Evolutionary conservation across 495 filamentous ascomycete genomes (phyloP), one percentile per base, ranked within the genome.

Genomic region (Sabuloglossum arenarium): DNA sequence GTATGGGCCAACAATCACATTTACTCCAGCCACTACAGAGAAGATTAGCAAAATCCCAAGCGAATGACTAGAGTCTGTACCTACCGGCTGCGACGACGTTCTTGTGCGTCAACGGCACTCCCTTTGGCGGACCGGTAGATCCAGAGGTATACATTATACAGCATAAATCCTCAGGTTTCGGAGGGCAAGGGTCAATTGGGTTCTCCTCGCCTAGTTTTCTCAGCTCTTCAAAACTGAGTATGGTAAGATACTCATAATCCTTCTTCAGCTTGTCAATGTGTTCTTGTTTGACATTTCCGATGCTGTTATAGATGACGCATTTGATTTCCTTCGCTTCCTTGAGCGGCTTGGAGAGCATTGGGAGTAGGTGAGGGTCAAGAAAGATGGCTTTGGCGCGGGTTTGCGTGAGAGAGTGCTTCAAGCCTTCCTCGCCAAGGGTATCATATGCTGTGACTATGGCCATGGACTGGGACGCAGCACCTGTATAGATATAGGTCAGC

Each of bases 71-170:
- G 23, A 42, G 25, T 30, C 45, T 59, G 25, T 21, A 72, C 81
- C 69, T 74, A 86, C 85, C 80, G 52, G 90, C 83, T 61, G 86
- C 90, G 62, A 98, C 74, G 21, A 98, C 86, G 63, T 88, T 85
- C 55, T 72, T 84, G 67, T 98, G 91, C 62, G 81, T 91, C 60
- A 98, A 69, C 30, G 88, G 80, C 28, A 98, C 91, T 69, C 91
- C 91, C 75, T 97, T 98, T 34, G 91, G 91, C 0, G 88, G 79
- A 52, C 91, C 91, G 4, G 91, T 98, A n/a, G 90, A 94, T 45
- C 91, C 91, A 30, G 91, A 97, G 1, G 91, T 98, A 73, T 97
- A 98, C 91, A 98, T 98, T 68, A 98, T 94, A 66, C 91, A 95
- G 75, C 85, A 91, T 12, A 98, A 78, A 66, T 95, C 90, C 52